Evolutionary conservation across 257 asterid genomes (phyloP), one percentile per base, ranked within the genome.

Genomic region (Solanum lycopersicoides): DNA sequence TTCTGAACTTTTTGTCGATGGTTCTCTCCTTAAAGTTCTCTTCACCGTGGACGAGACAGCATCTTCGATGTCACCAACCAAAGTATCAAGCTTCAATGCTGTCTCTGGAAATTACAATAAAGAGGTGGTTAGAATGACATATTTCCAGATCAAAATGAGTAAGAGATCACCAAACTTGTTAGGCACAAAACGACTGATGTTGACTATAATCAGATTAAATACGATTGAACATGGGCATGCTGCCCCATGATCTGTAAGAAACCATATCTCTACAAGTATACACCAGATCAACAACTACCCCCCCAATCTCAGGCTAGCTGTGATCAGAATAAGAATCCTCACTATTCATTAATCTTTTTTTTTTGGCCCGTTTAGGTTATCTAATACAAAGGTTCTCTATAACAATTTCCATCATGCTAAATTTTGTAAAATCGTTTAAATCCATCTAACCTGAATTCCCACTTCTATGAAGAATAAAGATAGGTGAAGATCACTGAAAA

Each of bases 51-150:
- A 92, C 74, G 99, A 94, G 71, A 94, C 99, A 44, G 98, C 98
- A 76, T 96, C 99, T 93, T 97, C 99, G 65, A 96, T 88, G 89
- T 95, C 99, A 88, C 99, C 99, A 87, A 97, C 95, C 93, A 95
- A 89, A 28, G 95, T 91, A 89, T 92, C 99, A 83, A 97, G 98
- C 93, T 92, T 97, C 91, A 97, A 87, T 86, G 96, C 96, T 2
- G 93, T 97, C 93, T 94, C 99, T 97, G 96, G 88, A 90, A 84
- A 92, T 87, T 79, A 88, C 71, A 69, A 90, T 72, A 74, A 89
- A 75, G 42, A n/a, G 60, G 66, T 83, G 50, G 83, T 2, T 82
- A 63, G 87, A 77, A 45, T 71, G 85, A 83, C n/a, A 83, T 86
- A 80, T 63, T 77, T 69, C 65, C 88, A 86, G 85, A 72, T 14